Base-by-base conservation (phyloP, 1,284 basidiomycete species). In the Cryptococcus sp. region DNA sequence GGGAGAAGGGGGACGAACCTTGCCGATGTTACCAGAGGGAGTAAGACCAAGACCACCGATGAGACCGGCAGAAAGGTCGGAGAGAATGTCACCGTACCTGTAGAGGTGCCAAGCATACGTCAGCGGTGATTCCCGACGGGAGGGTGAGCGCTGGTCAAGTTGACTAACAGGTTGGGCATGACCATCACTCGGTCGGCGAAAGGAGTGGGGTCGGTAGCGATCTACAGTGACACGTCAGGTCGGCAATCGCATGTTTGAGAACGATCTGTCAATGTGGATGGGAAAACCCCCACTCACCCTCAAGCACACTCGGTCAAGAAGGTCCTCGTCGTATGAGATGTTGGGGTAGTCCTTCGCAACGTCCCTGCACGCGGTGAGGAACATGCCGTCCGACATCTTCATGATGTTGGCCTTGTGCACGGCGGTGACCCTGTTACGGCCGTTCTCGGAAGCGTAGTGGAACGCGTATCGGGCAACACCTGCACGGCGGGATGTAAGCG, bases 341-440 rank as follows among this genome's bases (percentile, higher is more conserved):
- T 89, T 85, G 39, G 96, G 96, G 84, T 89, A 99, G 62, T 94
- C 93, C 78, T 96, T 93, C 33, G 95, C 89, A 40, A 98, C 91
- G 71, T 92, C 88, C 63, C 96, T 89, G 80, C 95, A 98, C 44
- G 96, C 96, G 55, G 90, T 89, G 77, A 98, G 82, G 84, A 99
- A 99, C 93, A 98, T 97, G 67, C 96, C 96, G 78, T 99, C 96
- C 23, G 94, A 98, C 89, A 98, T 92, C 86, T 97, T 97, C 77
- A 99, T 98, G 81, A 99, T 98, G 76, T 96, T 97, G 42, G 96
- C 96, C 82, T 99, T 99, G 83, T 99, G 96, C 42, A 99, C 96
- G 46, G 96, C 96, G 36, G 95, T 98, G 62, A 99, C 96, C 69
- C 91, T 87, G 77, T 87, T 87, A 64, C 96, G 83, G 66, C 89